These are phyloP conservation scores for Dendrobium nobile DNA, from an alignment of 106 monocot species.

Conservation along the genomic window DNA sequence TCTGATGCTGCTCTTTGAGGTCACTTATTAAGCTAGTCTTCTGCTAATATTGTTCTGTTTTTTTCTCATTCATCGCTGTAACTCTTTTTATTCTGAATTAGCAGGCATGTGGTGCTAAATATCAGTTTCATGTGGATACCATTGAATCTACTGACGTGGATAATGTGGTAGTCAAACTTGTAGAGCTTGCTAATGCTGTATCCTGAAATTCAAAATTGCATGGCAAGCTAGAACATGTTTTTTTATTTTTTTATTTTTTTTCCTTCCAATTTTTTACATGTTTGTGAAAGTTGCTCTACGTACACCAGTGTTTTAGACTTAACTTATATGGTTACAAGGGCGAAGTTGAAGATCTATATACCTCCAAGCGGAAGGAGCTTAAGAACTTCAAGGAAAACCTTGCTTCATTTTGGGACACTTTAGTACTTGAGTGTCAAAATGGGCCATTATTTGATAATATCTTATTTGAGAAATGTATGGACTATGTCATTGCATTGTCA, in stretches of 20 bases:
- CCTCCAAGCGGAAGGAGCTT: constrained; percentile 77
- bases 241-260: neutral
- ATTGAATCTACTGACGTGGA: constrained; percentile 81
- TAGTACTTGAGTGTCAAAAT: constrained; percentile 93
- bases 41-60: neutral
- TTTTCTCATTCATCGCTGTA: neutral
- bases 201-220: constrained; percentile 14
- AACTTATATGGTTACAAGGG: constrained; percentile 46
- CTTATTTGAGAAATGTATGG: constrained; percentile 87
- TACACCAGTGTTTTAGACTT: constrained; percentile 16
- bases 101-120: constrained; percentile 91
- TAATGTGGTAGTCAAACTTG: constrained; percentile 68
- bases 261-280: neutral
- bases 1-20: constrained; percentile 89
- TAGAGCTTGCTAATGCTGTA: constrained; percentile 83
- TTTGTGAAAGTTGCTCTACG: neutral
- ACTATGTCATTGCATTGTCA: constrained; percentile 87
- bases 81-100: neutral
- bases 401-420: constrained; percentile 67
- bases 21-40: constrained; percentile 15
- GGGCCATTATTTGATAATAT: constrained; percentile 88
- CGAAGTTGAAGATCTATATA: constrained; percentile 66
- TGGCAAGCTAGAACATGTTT: neutral
- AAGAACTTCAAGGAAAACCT: constrained; percentile 92
- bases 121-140: constrained; percentile 54